phyloP scores from a whole-genome alignment of 805 yeast genomes.

The Monosporozyma unispora region DNA sequence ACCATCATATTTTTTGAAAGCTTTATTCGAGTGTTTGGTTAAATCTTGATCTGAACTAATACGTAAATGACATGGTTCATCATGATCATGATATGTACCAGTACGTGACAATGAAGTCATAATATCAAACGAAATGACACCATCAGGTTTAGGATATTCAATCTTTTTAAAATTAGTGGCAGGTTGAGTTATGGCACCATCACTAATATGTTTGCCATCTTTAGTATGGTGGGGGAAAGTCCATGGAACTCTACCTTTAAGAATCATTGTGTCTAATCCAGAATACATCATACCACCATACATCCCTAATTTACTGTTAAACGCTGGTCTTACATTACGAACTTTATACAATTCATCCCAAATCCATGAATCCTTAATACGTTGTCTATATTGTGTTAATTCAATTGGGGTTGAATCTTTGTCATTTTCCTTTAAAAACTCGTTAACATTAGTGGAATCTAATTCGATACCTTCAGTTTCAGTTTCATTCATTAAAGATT shows the following conservation, averaged over 20 bases:
- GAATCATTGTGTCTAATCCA: constrained; percentile 70
- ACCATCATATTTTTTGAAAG: constrained; percentile 76
- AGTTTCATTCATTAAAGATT: background rate
- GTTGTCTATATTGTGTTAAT: constrained; percentile 51
- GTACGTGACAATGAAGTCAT: constrained; percentile 93
- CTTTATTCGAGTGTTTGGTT: constrained; percentile 52
- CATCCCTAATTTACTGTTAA: constrained; percentile 64
- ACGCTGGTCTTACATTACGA: constrained; percentile 89
- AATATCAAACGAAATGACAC: constrained; percentile 82
- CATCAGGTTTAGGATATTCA: constrained; percentile 93
- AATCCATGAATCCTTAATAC: constrained; percentile 74
- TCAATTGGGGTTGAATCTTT: constrained; percentile 26
- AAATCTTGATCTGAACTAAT: constrained; percentile 49
- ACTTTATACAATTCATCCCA: constrained; percentile 73
- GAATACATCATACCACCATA: constrained; percentile 78
- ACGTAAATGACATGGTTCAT: constrained; percentile 82
- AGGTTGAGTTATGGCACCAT: constrained; percentile 58
- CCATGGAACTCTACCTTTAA: constrained; percentile 81
- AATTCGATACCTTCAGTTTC: background rate
- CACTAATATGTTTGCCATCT: constrained; percentile 45
- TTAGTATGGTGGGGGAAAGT: constrained; percentile 42
- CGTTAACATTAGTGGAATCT: background rate
- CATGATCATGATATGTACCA: constrained; percentile 92
- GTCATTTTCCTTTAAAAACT: background rate
- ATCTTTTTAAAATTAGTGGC: constrained; percentile 65